A percentile compares a stretch with the other conserved stretches of the same genome.
phyloP scores from a whole-genome alignment of 108 stramenopile species.

The Pseudonitzschia delicatissima region DNA sequence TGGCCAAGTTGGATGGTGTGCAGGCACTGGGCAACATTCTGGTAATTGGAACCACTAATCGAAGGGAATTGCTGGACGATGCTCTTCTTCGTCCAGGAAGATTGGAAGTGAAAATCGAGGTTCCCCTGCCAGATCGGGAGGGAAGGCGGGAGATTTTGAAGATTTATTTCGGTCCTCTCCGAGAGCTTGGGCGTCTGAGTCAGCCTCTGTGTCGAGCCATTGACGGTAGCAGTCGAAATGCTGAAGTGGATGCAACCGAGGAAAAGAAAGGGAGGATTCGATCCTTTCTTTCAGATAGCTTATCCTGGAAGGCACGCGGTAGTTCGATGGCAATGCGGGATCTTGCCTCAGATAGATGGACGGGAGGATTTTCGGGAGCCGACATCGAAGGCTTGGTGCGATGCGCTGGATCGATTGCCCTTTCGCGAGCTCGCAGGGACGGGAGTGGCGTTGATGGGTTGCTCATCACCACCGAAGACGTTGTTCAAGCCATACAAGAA shows the following conservation, averaged over 20 bases:
- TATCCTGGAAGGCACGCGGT: neutral
- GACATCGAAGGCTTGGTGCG: slow-evolving; percentile 88
- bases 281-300: slow-evolving; percentile 14
- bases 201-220: slow-evolving; percentile 60
- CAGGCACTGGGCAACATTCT: slow-evolving; percentile 78
- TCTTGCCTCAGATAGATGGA: slow-evolving; percentile 58
- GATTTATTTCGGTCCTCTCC: slow-evolving; percentile 65
- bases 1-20: slow-evolving; percentile 81
- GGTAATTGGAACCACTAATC: slow-evolving; percentile 95
- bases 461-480: slow-evolving; percentile 63
- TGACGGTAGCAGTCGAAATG: slow-evolving; percentile 34
- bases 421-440: slow-evolving; percentile 52
- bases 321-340: slow-evolving; percentile 38
- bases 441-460: slow-evolving; percentile 56
- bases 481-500: slow-evolving; percentile 53
- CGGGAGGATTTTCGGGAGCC: slow-evolving; percentile 83
- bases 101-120: slow-evolving; percentile 88
- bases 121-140: slow-evolving; percentile 53
- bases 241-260: neutral
- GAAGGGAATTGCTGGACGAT: slow-evolving; percentile 89
- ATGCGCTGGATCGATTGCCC: slow-evolving; percentile 77
- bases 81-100: slow-evolving; percentile 92
- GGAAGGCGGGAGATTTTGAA: slow-evolving; percentile 71
- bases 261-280: slow-evolving; percentile 15
- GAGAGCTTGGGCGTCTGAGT: slow-evolving; percentile 54